These are phyloP conservation scores for Pestalotiopsis fici DNA, from an alignment of 2,329 filamentous ascomycete genomes.

Conservation along the genomic window DNA sequence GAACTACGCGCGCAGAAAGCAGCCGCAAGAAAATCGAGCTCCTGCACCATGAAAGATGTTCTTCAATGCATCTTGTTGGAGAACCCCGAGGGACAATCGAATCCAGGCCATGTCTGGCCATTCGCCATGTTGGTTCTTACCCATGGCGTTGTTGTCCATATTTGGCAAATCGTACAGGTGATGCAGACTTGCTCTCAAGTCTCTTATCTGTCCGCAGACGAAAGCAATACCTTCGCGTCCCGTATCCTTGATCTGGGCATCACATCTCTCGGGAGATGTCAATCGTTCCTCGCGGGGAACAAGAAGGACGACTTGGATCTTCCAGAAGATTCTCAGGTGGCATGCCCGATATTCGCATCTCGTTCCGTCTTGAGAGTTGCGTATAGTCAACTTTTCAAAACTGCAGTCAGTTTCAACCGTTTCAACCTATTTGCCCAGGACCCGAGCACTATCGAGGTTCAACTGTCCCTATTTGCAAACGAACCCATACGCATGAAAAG, in stretches of 20 bases:
- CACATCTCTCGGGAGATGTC: background rate
- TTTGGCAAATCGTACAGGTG: background rate
- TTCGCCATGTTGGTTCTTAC: background rate
- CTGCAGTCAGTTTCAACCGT: background rate
- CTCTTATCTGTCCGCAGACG: background rate
- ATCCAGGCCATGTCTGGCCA: background rate
- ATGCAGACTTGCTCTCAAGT: background rate
- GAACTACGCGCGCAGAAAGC: background rate
- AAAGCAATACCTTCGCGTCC: background rate
- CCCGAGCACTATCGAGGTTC: background rate
- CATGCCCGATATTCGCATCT: background rate
- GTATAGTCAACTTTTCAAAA: background rate
- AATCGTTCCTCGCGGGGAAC: background rate
- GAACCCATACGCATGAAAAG: background rate
- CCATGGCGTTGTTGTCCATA: background rate
- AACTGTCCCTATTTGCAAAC: background rate
- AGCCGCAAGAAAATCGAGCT: too few relatives aligned
- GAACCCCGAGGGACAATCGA: background rate
- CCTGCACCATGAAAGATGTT: background rate
- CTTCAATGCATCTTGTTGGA: background rate
- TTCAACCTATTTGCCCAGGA: background rate
- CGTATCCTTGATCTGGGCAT: background rate
- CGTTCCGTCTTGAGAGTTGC: background rate
- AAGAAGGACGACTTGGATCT: background rate
- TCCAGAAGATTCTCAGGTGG: background rate